These are phyloP conservation scores for Drechslerella coelobrocha DNA, from an alignment of 2,329 filamentous ascomycete genomes.

Conservation along the genomic window DNA sequence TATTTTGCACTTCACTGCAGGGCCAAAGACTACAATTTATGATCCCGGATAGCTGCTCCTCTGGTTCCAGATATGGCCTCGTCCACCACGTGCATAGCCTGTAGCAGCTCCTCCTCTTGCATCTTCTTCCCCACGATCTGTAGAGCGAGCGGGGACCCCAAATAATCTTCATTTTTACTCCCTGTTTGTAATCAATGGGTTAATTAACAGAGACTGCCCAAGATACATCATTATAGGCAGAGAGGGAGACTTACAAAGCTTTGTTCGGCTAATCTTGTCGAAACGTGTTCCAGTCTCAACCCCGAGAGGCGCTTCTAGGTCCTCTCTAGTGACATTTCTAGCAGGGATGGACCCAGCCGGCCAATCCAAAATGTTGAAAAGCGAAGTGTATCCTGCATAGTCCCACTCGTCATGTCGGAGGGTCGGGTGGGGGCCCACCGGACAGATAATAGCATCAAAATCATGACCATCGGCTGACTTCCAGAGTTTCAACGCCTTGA, in stretches of 20 bases:
- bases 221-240: neutral
- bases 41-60: slow-evolving; percentile 41
- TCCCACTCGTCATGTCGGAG: slow-evolving; percentile 70
- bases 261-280: slow-evolving; percentile 44
- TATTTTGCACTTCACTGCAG: too few species aligned
- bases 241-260: slow-evolving; percentile 36
- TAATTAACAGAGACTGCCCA: too few species aligned
- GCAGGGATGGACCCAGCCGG: slow-evolving; percentile 61
- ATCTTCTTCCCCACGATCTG: slow-evolving; percentile 65
- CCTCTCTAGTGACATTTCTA: slow-evolving; percentile 37
- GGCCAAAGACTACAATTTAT: slow-evolving; percentile 42
- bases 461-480: slow-evolving; percentile 59
- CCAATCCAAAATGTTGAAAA: slow-evolving; percentile 69
- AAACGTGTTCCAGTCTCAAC: slow-evolving; percentile 33
- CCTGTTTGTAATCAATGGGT: slow-evolving; percentile 36
- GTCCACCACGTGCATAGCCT: slow-evolving; percentile 56
- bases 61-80: slow-evolving; percentile 54
- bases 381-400: slow-evolving; percentile 68
- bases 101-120: slow-evolving; percentile 65
- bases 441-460: slow-evolving; percentile 70
- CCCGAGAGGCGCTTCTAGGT: slow-evolving; percentile 35
- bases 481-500: slow-evolving; percentile 68
- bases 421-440: slow-evolving; percentile 70
- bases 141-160: slow-evolving; percentile 63
- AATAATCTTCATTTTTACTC: slow-evolving; percentile 61